These are phyloP conservation scores for Metschnikowia chrysomelidarum DNA, from an alignment of 805 yeast species.

Conservation along the genomic window DNA sequence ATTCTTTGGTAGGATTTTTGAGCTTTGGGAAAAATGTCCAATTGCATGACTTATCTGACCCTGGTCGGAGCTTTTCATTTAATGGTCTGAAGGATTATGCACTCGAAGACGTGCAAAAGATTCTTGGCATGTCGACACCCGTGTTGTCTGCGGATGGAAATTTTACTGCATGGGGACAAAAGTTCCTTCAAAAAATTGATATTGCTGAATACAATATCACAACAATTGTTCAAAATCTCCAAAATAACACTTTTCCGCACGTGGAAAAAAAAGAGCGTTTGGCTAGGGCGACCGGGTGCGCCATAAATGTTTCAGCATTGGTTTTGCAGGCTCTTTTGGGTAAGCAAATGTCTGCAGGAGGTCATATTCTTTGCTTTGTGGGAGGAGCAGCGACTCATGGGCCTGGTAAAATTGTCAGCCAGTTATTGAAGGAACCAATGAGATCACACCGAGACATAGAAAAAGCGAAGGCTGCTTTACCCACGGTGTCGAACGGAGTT, in stretches of 20 bases:
- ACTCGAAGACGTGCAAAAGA: constrained; percentile 43
- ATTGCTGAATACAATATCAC: constrained; percentile 52
- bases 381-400: constrained; percentile 70
- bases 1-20: constrained; percentile 55
- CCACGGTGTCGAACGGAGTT: constrained; percentile 30
- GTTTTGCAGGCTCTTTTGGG: constrained; percentile 39
- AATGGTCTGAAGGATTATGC: constrained; percentile 56
- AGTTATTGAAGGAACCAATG: constrained; percentile 57
- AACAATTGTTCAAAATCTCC: constrained; percentile 47
- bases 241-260: constrained; percentile 49
- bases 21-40: constrained; percentile 60
- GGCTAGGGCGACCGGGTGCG: constrained; percentile 58
- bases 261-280: constrained; percentile 43
- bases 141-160: constrained; percentile 19
- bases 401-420: constrained; percentile 59
- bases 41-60: constrained; percentile 48
- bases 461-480: constrained; percentile 36
- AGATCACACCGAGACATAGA: constrained; percentile 64
- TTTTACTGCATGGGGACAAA: constrained; percentile 14
- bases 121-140: constrained; percentile 43
- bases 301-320: constrained; percentile 47
- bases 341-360: constrained; percentile 47
- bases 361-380: constrained; percentile 51
- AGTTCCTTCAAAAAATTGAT: constrained; percentile 48
- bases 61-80: constrained; percentile 36